Evolutionary conservation across 2,329 filamentous ascomycete species (phyloP), one percentile per base, ranked within the genome.

Genomic region (Trichoderma guizhouense): DNA sequence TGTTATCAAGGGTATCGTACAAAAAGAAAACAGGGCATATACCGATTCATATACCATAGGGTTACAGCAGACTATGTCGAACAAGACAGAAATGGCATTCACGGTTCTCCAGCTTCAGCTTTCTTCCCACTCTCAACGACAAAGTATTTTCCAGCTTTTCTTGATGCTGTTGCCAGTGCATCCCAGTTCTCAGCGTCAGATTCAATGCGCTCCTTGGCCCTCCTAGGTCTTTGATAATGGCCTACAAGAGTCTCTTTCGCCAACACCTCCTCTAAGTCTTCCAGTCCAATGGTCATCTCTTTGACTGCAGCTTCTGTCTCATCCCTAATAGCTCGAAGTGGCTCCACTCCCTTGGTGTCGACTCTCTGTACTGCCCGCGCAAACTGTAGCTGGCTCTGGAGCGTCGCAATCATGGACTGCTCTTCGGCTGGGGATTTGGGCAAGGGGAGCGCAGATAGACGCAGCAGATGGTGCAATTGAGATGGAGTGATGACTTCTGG

Each of bases 301-400:
- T 82, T 79, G 7, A 90, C 89, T 60, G 86, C 86, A 74, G 90
- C 89, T 47, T 82, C 78, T 1, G 92, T 93, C 83, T 96, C 95
- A 79, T 98, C 95, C 68, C 93, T 89, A 71, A 98, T 91, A 58
- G 91, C 91, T 65, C 89, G 86, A 57, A 99, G 82, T 0, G 96
- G 95, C 71, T 90, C 86, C 0, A 98, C 85, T 4, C 87, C 90
- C 0, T 85, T 82, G 0, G 93, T 95, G 79, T 97, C 88, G 63
- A 97, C 91, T 58, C 86, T 84, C 78, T 97, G 95, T 24, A 98
- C 90, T 74, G 94, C 89, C 73, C 89, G 90, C n/a, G 98, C 94
- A 78, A 99, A 99, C 77, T 92, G 91, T 0, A 99, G 88, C 79
- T 99, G 96, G 36, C 92, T 90, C 67, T 91, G 87, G 2, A 99